Percentiles rank a stretch among this genome's conserved stretches.
These are phyloP conservation scores for Cardamine chenopodiifolia DNA, from an alignment of 345 rosid genomes.

Conservation along the genomic window DNA sequence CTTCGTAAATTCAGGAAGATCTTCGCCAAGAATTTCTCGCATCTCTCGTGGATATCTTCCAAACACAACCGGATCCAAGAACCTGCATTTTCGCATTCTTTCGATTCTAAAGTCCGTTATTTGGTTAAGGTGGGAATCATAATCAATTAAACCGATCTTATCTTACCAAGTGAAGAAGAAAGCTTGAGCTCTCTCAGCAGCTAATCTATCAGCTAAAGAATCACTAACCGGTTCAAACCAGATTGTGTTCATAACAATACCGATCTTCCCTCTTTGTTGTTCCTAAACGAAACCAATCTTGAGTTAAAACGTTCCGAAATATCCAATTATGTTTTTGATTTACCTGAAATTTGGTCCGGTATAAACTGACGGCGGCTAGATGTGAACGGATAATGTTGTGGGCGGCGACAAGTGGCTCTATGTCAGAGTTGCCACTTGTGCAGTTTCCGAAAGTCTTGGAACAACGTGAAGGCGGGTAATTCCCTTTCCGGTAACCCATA, in stretches of 20 bases:
- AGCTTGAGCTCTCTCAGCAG: constrained; percentile 64
- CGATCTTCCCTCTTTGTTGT: constrained; percentile 60
- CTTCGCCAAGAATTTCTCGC: constrained; percentile 50
- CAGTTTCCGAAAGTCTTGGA: constrained; percentile 63
- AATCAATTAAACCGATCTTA: neutral
- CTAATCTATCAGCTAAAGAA: constrained; percentile 53
- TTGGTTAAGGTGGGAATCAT: neutral
- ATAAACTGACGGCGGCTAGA: constrained; percentile 53
- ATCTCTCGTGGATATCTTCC: constrained; percentile 67
- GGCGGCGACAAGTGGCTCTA: constrained; percentile 59
- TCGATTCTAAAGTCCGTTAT: neutral
- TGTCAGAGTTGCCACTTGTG: constrained; percentile 51
- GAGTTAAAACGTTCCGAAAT: neutral
- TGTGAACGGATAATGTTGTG: constrained; percentile 72
- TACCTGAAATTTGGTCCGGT: constrained; percentile 63
- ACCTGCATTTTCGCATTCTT: constrained; percentile 47
- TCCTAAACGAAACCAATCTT: constrained; percentile 35
- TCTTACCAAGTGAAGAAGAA: constrained; percentile 66
- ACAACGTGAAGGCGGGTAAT: constrained; percentile 64
- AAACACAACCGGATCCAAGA: constrained; percentile 61
- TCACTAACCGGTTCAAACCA: constrained; percentile 68
- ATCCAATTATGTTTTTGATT: neutral
- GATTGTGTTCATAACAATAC: constrained; percentile 56
- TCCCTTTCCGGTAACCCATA: constrained; percentile 56
- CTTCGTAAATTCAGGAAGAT: constrained; percentile 55